Evolutionary conservation across 2,329 filamentous ascomycete genomes (phyloP).

Genomic region (Botrytis paeoniae): DNA sequence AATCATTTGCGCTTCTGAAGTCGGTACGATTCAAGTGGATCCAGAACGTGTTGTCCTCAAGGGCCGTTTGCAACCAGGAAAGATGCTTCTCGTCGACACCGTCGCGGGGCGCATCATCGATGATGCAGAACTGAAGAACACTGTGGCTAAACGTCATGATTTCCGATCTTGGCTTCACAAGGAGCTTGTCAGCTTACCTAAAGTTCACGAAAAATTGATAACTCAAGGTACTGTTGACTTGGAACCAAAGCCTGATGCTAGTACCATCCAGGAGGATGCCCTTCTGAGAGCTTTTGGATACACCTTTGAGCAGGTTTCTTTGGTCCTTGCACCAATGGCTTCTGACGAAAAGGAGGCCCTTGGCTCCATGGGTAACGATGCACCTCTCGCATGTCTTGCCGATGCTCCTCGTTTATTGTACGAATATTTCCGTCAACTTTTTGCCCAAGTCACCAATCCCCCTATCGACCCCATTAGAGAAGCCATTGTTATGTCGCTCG

Average conservation of each 20-base stretch:
- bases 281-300: constrained; percentile 86
- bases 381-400: constrained; percentile 87
- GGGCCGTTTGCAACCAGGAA: constrained; percentile 87
- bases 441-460: constrained; percentile 96
- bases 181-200: constrained; percentile 77
- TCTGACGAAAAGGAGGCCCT: constrained; percentile 96
- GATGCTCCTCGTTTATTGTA: constrained; percentile 83
- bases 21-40: constrained; percentile 88
- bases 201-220: constrained; percentile 61
- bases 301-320: constrained; percentile 89
- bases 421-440: constrained; percentile 97
- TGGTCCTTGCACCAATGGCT: constrained; percentile 92
- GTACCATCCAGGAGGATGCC: constrained; percentile 77
- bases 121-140: constrained; percentile 85
- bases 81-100: constrained; percentile 95
- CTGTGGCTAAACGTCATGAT: constrained; percentile 80
- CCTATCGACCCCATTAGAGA: constrained; percentile 96
- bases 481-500: constrained; percentile 96
- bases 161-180: constrained; percentile 87
- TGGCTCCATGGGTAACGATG: constrained; percentile 97
- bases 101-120: constrained; percentile 89
- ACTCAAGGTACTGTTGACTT: constrained; percentile 61
- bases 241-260: constrained; percentile 62
- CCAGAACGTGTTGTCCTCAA: constrained; percentile 89
- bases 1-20: constrained; percentile 95